Evolutionary conservation across 129 eudicot species (phyloP), one percentile per base, ranked within the genome.

Genomic region (Chrysanthemum seticuspe): DNA sequence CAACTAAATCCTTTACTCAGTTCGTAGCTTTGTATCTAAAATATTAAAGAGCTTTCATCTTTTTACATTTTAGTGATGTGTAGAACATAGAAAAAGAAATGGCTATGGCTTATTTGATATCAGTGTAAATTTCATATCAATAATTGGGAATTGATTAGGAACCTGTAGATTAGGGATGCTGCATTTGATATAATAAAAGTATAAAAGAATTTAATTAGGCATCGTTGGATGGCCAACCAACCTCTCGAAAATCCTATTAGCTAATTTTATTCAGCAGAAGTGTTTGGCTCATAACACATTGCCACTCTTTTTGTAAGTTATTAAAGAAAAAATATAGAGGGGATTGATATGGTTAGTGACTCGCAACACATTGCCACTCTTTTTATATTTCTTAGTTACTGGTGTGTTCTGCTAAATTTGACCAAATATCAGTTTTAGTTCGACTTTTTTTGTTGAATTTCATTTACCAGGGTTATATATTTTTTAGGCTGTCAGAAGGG

Each of bases 401-500:
- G 31, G 47, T 10, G 9, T 6, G 62, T 13, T 66, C 29, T 54
- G 15, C 9, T 34, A 13, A 78, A 34, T 27, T 70, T 13, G 13
- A 47, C 13, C 18, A 62, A 12, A 47, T 0, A 2, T 16, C 6
- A 29, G 76, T 64, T 18, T 11, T 57, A 57, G 12, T 57, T 56
- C 31, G 70, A 31, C 25, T 23, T 55, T 8, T 53, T 80, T 50
- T 63, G 6, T 21, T 71, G 13, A 8, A 5, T 23, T 52, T 65
- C 10, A 5, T 23, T 40, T 62, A 4, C 12, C 25, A 10, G 53
- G 72, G 67, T 23, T 15, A 40, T 11, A 58, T 65, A 19, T 66
- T 47, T 56, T 36, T 61, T 65, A 94, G 99, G 96, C 97, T 40
- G 99, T 94, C 48, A 77, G 87, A 74, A 78, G 68, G 85, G 99